phyloP scores from a whole-genome alignment of 1,284 basidiomycete genomes.

The Sparassis latifolia region DNA sequence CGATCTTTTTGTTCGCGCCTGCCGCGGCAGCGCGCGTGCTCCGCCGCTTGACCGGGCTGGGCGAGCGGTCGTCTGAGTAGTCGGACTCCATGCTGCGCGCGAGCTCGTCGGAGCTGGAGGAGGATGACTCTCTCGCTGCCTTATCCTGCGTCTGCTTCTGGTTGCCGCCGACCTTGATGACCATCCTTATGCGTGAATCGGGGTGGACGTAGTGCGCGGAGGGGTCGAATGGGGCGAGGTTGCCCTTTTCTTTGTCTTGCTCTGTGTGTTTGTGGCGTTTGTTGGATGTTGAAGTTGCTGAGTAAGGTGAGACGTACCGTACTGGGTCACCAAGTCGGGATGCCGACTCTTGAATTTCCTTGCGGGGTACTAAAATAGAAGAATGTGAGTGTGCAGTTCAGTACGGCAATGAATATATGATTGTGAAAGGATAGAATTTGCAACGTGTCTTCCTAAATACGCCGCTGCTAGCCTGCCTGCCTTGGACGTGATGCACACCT shows the following conservation, averaged over 20 bases:
- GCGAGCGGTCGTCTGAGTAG: slow-evolving; percentile 6
- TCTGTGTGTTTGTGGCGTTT: slow-evolving; percentile 27
- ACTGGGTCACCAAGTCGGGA: slow-evolving; percentile 44
- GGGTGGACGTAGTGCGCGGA: slow-evolving; percentile 52
- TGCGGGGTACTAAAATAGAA: slow-evolving; percentile 15
- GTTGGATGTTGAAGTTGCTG: not conserved
- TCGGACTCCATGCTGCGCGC: slow-evolving; percentile 16
- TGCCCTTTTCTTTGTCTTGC: slow-evolving; percentile 33
- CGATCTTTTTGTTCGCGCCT: slow-evolving; percentile 14
- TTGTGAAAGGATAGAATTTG: not conserved
- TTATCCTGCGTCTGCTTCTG: not conserved
- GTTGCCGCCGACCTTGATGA: slow-evolving; percentile 21
- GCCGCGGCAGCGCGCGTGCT: slow-evolving; percentile 11
- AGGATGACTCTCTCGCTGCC: slow-evolving; percentile 8
- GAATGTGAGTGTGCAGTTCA: slow-evolving; percentile 8
- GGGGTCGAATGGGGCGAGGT: slow-evolving; percentile 53
- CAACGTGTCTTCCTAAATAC: not conserved
- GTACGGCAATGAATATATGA: not conserved
- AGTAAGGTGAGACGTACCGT: slow-evolving; percentile 37
- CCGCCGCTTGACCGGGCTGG: slow-evolving; percentile 3
- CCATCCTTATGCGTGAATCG: slow-evolving; percentile 42
- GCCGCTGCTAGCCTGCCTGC: too few relatives aligned
- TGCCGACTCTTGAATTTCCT: slow-evolving; percentile 30
- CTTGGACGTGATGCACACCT: not conserved
- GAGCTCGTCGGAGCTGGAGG: slow-evolving; percentile 14